Evolutionary conservation across 805 yeast genomes (phyloP), one percentile per base, ranked within the genome.

Genomic region (Candida easanensis): DNA sequence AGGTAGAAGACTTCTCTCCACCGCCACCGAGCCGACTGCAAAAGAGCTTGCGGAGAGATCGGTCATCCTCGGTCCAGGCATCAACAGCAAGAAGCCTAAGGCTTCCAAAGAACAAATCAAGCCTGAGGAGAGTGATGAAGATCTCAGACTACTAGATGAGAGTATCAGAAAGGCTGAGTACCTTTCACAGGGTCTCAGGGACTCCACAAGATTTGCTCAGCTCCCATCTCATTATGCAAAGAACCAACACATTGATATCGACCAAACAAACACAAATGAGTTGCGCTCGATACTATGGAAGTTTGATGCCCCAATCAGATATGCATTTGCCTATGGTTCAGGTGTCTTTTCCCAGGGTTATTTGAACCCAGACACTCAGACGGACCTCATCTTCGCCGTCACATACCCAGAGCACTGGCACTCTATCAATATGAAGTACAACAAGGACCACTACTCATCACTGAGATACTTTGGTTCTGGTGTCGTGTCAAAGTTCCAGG

Each of bases 241-340:
- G 8, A 84, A 83, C 60, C 89, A 84, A 54, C 64, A 73, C 21
- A 63, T 80, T 10, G 56, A 68, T 2, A 67, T 77, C 4, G 76
- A 73, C 38, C 57, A 63, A 9, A 68, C 64, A 31, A 58, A 64
- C 14, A 67, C 68, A 28, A 61, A 60, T 9, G 69, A 73, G 8
- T 64, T 88, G 22, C 60, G 71, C 15, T 60, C 70, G 3, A 71
- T 84, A 3, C 54, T 83, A 30, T 63, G 76, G 63, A 66, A 70
- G 36, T 87, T 87, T 62, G 68, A 78, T 33, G 84, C 91, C 1
- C 90, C 93, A 1, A 76, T 88, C 13, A 69, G 79, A 41, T 85
- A 78, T 54, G 82, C 96, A 1, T 86, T 91, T 64, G 99, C 97
- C 0, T 91, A 91, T 63, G 99, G 99, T 2, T 85, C 95, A 7